Evolutionary conservation across 2,329 filamentous ascomycete genomes (phyloP), one percentile per base, ranked within the genome.

Genomic region (Colletotrichum lentis): DNA sequence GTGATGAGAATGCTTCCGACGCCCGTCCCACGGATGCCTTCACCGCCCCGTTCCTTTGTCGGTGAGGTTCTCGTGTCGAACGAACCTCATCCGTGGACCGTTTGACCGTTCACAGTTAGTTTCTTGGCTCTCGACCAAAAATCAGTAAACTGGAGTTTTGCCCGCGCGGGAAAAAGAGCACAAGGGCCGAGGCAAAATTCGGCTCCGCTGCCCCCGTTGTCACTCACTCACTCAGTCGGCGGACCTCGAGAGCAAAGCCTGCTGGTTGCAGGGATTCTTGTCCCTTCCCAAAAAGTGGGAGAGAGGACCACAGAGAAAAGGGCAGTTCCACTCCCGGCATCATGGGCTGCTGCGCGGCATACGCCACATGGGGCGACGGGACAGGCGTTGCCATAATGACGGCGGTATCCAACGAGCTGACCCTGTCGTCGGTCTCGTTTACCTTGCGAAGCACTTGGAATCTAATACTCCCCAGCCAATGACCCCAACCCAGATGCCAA

Each of bases 401-500:
- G 44, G n/a, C 22, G 27, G 11, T 22, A 22, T 11, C 20, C 47
- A 27, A n/a, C 41, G 18, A 18, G 5, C n/a, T 44, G 24, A 16
- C 14, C 8, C 41, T 18, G 41, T 44, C 41, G n/a, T 50, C 16
- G 14, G 16, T 49, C 5, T 12, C 3, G 16, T 49, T 18, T n/a
- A n/a, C 14, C 41, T 44, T n/a, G 18, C 14, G 6, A 18, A 44
- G 12, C 4, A 47, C 44, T 14, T 14, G 4, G 2, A 4, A 2
- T n/a, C 27, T 10, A 7, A 35, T 11, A 31, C 27, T 10, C 41
- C 41, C 62, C 41, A 67, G 39, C 63, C 67, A 58, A 69, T 67
- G 41, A 62, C 61, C 27, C 81, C 82, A 70, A 77, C 75, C 78
- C 78, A 80, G 6, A 79, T 73, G 39, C 72, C 73, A 62, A 62